These are phyloP conservation scores for Alternaria hordeiaustralica DNA, from an alignment of 2,329 filamentous ascomycete genomes.

Conservation along the genomic window DNA sequence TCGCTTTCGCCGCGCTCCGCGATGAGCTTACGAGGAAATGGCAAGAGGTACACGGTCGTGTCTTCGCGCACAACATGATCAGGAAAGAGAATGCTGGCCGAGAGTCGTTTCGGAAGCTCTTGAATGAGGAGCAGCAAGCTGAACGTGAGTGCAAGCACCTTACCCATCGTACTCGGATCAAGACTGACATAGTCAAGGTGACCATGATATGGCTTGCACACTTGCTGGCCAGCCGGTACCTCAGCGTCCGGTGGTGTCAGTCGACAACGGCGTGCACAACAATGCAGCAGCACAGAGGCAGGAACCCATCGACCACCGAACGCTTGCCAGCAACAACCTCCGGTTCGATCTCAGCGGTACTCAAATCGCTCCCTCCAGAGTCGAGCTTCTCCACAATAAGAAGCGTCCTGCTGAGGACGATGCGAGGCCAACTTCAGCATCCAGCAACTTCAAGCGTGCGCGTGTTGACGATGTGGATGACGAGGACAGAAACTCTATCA, in stretches of 20 bases:
- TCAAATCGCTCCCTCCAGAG: too few species aligned
- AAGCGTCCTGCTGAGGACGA: not conserved
- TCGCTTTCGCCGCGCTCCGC: not conserved
- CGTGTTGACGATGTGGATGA: not conserved
- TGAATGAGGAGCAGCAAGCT: not conserved
- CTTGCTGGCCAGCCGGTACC: slow-evolving; percentile 7
- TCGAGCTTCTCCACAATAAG: not conserved
- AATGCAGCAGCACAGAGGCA: not conserved
- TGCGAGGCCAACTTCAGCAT: not conserved
- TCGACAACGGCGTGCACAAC: not conserved
- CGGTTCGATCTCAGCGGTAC: too few species aligned
- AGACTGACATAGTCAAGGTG: slow-evolving; percentile 1
- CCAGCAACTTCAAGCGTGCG: not conserved
- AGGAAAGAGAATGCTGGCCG: not conserved
- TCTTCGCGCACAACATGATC: not conserved
- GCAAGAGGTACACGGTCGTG: not conserved
- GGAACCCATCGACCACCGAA: not conserved
- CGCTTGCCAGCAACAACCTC: not conserved
- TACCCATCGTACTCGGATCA: not conserved
- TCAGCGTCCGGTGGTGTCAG: too few species aligned
- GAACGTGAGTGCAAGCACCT: not conserved
- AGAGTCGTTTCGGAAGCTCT: not conserved
- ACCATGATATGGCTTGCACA: slow-evolving; percentile 19
- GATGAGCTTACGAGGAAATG: not conserved
- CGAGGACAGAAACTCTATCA: not conserved